Percentiles rank a stretch among this genome's conserved stretches.
Evolutionary conservation across 2,329 filamentous ascomycete genomes (phyloP).

Genomic region (Lomentospora prolificans): DNA sequence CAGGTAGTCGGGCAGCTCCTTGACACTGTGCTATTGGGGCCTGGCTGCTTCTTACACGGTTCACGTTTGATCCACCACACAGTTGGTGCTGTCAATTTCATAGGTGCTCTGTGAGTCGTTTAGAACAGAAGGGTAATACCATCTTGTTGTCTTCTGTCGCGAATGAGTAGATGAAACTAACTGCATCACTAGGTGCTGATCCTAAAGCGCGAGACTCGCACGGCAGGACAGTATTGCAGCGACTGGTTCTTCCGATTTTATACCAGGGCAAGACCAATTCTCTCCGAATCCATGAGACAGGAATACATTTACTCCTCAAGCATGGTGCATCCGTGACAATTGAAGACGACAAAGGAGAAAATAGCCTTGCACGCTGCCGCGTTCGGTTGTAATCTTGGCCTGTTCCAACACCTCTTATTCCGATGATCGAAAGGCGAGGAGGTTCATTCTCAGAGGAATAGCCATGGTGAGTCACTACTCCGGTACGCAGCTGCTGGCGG

Average conservation of each 20-base stretch:
- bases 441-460: slow-evolving; percentile 14
- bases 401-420: neutral
- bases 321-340: slow-evolving; percentile 13
- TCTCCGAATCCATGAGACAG: slow-evolving; percentile 10
- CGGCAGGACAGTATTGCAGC: neutral
- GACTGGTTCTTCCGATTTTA: neutral
- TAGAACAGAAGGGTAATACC: neutral
- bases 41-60: slow-evolving; percentile 9
- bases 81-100: neutral
- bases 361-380: neutral
- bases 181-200: neutral
- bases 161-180: neutral
- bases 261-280: neutral
- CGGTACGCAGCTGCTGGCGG: slow-evolving; percentile 20
- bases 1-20: slow-evolving; percentile 8
- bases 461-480: slow-evolving; percentile 17
- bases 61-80: slow-evolving; percentile 6
- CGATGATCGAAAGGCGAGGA: slow-evolving; percentile 5
- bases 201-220: neutral
- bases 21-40: slow-evolving; percentile 11
- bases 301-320: slow-evolving; percentile 14
- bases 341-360: slow-evolving; percentile 15
- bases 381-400: neutral
- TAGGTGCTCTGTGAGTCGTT: slow-evolving; percentile 6
- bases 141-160: neutral